Evolutionary conservation across 2,329 filamentous ascomycete species (phyloP), one percentile per base, ranked within the genome.

Genomic region (Phoma herbarum): DNA sequence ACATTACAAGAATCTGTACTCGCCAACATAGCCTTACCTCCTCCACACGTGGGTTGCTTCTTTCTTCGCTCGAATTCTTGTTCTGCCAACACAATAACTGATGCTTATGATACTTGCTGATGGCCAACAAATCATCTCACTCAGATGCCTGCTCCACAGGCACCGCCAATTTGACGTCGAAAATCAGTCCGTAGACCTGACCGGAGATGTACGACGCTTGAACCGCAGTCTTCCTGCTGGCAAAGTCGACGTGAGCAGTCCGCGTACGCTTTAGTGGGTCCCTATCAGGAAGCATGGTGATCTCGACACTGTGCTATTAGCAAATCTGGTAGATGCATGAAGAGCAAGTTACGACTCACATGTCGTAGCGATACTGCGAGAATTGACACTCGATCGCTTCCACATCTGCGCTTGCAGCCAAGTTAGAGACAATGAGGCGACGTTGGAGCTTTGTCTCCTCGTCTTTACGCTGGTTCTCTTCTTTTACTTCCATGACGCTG

Each of bases 391-490:
- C 31, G 1, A 74, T 22, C 12, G 68, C 68, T 9, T 67, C 49
- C 28, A 48, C 49, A 3, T 61, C 62, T 11, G 65, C 67, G 37
- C 53, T 63, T 4, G 68, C 68, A n/a, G 73, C 71, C 20, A 75
- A 57, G 20, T 73, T 72, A 7, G 64, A 64, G 8, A 73, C 55
- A 16, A 73, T 53, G 5, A 75, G 53, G 14, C 66, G 64, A 18
- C 52, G 26, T 7, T 56, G 51, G 0, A 67, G 46, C 23, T 48
- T 57, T 2, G 41, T 55, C 20, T 58, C 53, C 22, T 69, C 61
- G 43, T 65, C 61, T 1, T 43, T 43, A 11, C 31, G 53, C 6
- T 14, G 48, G 25, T 63, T 58, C 10, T 28, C 42, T 25, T 58
- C 39, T 18, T 69, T 61, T 4, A 62, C 66, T 1, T 62, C 42